phyloP scores from a whole-genome alignment of 345 rosid genomes.

The Hevea brasiliensis region DNA sequence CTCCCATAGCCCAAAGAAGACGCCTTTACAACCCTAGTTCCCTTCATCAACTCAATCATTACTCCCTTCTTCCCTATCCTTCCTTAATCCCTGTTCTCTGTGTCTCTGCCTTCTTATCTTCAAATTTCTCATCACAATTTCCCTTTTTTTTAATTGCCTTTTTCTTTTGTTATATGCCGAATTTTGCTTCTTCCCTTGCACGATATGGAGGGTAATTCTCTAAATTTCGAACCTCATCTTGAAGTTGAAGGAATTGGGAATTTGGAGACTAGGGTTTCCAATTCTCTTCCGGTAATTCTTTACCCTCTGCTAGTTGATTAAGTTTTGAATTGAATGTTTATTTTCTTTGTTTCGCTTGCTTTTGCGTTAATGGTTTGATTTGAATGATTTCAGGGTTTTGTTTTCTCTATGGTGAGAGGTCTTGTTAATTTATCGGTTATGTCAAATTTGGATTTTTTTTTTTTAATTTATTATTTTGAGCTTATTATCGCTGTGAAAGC shows the following conservation, averaged over 20 bases:
- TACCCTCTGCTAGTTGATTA: neutral
- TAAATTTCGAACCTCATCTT: conserved; percentile 1
- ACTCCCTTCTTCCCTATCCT: neutral
- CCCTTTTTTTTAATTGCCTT: no score
- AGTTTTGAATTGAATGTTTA: neutral
- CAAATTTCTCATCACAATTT: neutral
- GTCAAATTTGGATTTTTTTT: neutral
- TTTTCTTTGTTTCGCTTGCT: neutral
- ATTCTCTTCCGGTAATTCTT: conserved; percentile 22
- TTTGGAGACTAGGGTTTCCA: conserved; percentile 30
- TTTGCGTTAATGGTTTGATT: neutral
- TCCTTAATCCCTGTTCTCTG: neutral
- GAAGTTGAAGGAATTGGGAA: conserved; percentile 14
- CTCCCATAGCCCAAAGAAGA: neutral
- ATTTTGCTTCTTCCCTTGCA: neutral
- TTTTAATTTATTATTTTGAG: neutral
- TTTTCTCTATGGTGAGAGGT: neutral
- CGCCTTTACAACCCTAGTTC: neutral
- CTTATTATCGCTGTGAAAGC: neutral
- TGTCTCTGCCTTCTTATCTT: neutral
- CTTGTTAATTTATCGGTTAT: neutral
- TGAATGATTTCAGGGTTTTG: neutral
- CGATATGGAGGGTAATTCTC: conserved; percentile 33
- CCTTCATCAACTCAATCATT: neutral
- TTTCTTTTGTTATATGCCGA: neutral